These are phyloP conservation scores for Aspergillus udagawae DNA, from an alignment of 2,329 filamentous ascomycete species.

Conservation along the genomic window DNA sequence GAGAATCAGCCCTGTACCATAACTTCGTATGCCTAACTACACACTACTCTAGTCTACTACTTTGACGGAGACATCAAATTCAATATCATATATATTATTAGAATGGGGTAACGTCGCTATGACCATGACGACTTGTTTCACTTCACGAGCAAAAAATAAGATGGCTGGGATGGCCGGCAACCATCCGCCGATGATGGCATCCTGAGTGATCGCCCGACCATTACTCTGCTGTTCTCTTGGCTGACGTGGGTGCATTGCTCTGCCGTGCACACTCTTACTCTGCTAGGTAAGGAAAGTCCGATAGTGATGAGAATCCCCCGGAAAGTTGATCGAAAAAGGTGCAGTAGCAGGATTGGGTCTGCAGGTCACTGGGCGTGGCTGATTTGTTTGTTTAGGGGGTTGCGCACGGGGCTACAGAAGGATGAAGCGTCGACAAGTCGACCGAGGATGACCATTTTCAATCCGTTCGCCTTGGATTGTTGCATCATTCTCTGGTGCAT, in stretches of 20 bases:
- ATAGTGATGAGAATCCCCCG: slow-evolving; percentile 28
- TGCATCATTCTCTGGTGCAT: neutral
- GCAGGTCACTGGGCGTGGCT: neutral
- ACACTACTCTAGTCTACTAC: no score
- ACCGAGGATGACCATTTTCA: neutral
- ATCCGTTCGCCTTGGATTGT: neutral
- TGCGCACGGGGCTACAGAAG: slow-evolving; percentile 22
- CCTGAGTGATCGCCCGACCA: neutral
- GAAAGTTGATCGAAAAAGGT: slow-evolving; percentile 13
- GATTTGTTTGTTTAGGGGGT: neutral
- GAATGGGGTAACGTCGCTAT: no score
- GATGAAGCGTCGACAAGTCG: slow-evolving; percentile 18
- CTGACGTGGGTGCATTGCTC: slow-evolving; percentile 1
- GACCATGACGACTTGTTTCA: neutral
- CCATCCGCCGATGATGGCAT: neutral
- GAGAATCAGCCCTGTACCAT: neutral
- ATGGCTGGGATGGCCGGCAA: neutral
- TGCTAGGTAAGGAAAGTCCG: slow-evolving; percentile 13
- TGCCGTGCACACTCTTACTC: neutral
- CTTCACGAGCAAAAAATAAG: neutral
- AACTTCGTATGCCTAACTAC: neutral
- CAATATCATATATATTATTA: neutral
- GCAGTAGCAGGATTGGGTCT: slow-evolving; percentile 3
- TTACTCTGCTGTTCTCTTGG: neutral
- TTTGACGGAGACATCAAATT: neutral